A percentile compares a stretch with the other conserved stretches of the same genome.
Conservation (phyloP, 2,329 filamentous ascomycete genomes). For the Lachnum nothofagi region DNA sequence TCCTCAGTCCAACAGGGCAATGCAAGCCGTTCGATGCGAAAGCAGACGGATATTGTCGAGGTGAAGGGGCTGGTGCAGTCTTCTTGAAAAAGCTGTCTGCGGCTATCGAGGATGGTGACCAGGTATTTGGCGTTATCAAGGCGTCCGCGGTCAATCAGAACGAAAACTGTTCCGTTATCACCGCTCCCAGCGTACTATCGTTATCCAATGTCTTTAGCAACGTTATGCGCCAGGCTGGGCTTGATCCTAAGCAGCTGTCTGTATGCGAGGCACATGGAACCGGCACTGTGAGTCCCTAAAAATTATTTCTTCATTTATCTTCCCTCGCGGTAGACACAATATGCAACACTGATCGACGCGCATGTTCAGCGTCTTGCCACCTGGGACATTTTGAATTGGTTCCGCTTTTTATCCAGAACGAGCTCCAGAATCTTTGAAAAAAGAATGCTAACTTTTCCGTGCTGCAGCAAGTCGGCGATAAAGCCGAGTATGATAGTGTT, state of each 20-base stretch:
- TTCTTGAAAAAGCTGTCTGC: conserved; percentile 33
- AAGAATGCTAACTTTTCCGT: too few species aligned
- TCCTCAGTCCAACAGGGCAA: conserved; percentile 37
- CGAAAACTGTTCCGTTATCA: conserved; percentile 9
- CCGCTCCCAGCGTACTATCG: conserved; percentile 22
- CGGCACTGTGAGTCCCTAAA: too few species aligned
- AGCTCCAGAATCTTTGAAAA: too few species aligned
- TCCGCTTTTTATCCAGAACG: too few species aligned
- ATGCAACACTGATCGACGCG: too few species aligned
- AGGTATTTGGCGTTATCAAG: conserved; percentile 50
- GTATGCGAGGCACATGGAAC: too few species aligned
- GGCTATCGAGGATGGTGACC: conserved; percentile 51
- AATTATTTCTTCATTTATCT: too few species aligned
- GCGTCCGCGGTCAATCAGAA: conserved; percentile 44
- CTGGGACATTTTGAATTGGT: too few species aligned
- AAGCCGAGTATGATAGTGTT: conserved; percentile 5
- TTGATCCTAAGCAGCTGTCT: neutral
- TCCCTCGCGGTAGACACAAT: too few species aligned
- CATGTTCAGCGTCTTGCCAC: too few species aligned
- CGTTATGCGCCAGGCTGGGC: neutral
- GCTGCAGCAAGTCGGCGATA: conserved; percentile 11
- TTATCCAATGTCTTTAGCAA: conserved; percentile 17
- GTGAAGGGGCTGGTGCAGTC: conserved; percentile 56
- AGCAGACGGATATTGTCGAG: conserved; percentile 59
- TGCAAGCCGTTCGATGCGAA: conserved; percentile 44